phyloP scores from a whole-genome alignment of 176 grass and related monocot genomes.

The Bolboschoenus planiculmis region DNA sequence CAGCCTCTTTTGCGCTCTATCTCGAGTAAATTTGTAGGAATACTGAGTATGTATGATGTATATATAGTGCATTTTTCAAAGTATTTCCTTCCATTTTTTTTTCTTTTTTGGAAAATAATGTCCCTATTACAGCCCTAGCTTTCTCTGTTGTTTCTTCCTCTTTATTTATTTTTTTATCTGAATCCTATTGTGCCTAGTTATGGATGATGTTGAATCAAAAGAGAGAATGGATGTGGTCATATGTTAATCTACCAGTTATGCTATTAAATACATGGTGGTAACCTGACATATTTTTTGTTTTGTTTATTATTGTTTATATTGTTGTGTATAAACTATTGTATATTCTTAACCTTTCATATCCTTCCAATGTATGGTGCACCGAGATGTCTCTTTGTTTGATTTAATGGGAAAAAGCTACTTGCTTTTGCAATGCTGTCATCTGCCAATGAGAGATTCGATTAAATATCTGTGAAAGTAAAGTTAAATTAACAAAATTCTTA shows the following conservation, averaged over 20 bases:
- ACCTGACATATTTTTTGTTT: not conserved
- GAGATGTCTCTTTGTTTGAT: no score
- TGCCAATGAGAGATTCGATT: no score
- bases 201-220: not conserved
- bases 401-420: no score
- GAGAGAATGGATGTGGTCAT: not conserved
- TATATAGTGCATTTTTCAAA: conserved; percentile 4
- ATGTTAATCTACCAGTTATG: not conserved
- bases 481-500: no score
- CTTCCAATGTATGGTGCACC: not conserved
- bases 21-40: not conserved
- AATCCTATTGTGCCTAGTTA: not conserved
- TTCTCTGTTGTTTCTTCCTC: not conserved
- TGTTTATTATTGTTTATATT: not conserved
- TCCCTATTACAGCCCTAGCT: no score
- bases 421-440: no score
- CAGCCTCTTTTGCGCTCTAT: not conserved
- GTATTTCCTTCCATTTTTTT: not conserved
- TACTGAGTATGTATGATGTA: not conserved
- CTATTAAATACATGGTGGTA: not conserved
- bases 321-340: not conserved
- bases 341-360: not conserved
- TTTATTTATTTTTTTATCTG: not conserved
- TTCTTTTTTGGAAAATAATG: not conserved
- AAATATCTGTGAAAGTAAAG: no score